Conservation (phyloP, 2,329 filamentous ascomycete species). For the Orbilia oligospora region DNA sequence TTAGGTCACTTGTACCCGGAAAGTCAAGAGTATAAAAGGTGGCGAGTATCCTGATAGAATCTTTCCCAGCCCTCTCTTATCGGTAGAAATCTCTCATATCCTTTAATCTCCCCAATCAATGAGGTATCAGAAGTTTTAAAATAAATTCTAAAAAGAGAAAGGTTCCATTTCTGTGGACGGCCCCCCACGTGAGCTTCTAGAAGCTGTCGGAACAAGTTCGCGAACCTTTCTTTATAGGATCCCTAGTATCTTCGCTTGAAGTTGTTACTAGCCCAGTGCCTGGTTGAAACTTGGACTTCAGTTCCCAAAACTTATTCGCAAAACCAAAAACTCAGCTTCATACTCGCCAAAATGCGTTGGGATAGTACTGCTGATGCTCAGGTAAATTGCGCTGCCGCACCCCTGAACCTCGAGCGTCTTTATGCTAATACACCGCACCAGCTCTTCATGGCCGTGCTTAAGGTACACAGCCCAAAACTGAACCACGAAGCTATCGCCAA, state of each 20-base stretch:
- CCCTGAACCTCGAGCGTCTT: background rate
- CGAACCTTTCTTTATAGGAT: conserved; percentile 38
- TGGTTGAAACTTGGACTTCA: conserved; percentile 12
- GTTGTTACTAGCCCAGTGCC: conserved; percentile 23
- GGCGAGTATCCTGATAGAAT: conserved; percentile 40
- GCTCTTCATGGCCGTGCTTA: conserved; percentile 64
- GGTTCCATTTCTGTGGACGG: background rate
- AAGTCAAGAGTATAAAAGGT: conserved; percentile 54
- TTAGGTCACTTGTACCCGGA: conserved; percentile 48
- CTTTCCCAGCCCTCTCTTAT: conserved; percentile 47
- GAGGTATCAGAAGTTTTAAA: background rate
- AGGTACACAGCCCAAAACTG: conserved; percentile 63
- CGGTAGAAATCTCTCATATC: conserved; percentile 47
- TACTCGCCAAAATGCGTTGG: conserved; percentile 63
- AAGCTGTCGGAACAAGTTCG: conserved; percentile 31
- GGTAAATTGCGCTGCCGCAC: conserved; percentile 42
- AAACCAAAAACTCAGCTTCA: background rate
- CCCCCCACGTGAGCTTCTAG: conserved; percentile 50
- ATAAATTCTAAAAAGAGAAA: conserved; percentile 34
- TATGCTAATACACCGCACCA: conserved; percentile 26
- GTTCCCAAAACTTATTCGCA: conserved; percentile 1
- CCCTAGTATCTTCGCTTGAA: conserved; percentile 34
- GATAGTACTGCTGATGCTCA: conserved; percentile 64
- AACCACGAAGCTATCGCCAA: conserved; percentile 63
- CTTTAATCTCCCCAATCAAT: conserved; percentile 24